Percentiles rank a stretch among this genome's conserved stretches.
These are phyloP conservation scores for Kluyveromyces dobzhanskii DNA, from an alignment of 805 yeast species.

Conservation along the genomic window DNA sequence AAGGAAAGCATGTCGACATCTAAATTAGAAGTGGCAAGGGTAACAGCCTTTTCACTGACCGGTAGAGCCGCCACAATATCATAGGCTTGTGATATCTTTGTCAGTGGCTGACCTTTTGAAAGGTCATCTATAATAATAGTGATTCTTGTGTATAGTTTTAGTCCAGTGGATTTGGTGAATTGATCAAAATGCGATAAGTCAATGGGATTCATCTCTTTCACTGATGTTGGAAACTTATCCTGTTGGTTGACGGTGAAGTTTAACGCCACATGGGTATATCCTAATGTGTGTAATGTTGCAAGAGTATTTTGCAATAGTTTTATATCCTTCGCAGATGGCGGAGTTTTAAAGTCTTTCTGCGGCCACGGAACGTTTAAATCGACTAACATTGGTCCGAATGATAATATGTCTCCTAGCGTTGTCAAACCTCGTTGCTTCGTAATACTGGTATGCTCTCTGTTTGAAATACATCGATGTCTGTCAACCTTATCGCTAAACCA, in stretches of 20 bases:
- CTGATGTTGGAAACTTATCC: constrained; percentile 43
- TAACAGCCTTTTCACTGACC: constrained; percentile 65
- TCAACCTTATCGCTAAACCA: too few species aligned
- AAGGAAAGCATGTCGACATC: constrained; percentile 80
- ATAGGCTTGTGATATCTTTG: constrained; percentile 36
- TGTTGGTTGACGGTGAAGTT: constrained; percentile 51
- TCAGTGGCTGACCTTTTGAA: constrained; percentile 52
- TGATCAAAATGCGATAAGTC: constrained; percentile 23
- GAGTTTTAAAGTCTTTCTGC: constrained; percentile 35
- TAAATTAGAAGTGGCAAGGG: constrained; percentile 61
- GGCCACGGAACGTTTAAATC: constrained; percentile 78
- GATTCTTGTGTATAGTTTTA: constrained; percentile 56
- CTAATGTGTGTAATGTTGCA: constrained; percentile 46
- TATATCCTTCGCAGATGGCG: constrained; percentile 37
- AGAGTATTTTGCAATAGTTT: constrained; percentile 40
- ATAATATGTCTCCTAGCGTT: neutral
- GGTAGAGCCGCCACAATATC: constrained; percentile 84
- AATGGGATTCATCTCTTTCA: constrained; percentile 37
- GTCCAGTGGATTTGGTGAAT: constrained; percentile 28
- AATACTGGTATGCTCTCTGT: too few species aligned
- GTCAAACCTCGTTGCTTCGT: too few species aligned
- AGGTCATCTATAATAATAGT: constrained; percentile 75
- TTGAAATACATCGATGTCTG: too few species aligned
- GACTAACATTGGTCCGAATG: constrained; percentile 34
- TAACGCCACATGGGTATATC: constrained; percentile 71